Evolutionary conservation across 371 early-diverging fungal genomes (phyloP).

Genomic region (Lichtheimia hyalospora): DNA sequence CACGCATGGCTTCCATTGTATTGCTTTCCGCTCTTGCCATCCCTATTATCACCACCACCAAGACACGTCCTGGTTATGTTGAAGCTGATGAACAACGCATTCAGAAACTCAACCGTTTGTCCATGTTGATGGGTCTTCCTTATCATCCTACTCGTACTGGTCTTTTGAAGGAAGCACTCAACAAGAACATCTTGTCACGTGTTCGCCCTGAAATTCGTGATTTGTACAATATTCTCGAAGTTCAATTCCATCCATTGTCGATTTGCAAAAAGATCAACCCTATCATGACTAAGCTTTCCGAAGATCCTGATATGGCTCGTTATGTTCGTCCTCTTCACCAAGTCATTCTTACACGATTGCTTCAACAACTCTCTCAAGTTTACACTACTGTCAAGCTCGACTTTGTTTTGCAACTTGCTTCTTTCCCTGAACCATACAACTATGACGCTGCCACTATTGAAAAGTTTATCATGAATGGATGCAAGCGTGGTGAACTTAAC

Average conservation of each 20-base stretch:
- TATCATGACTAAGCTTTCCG: slow-evolving; percentile 71
- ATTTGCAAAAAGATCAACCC: slow-evolving; percentile 95
- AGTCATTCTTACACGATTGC: slow-evolving; percentile 91
- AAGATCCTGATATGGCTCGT: slow-evolving; percentile 74
- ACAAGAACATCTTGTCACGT: slow-evolving; percentile 82
- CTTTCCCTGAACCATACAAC: slow-evolving; percentile 85
- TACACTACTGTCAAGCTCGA: slow-evolving; percentile 96
- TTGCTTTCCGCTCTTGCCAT: slow-evolving; percentile 91
- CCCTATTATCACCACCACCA: slow-evolving; percentile 83
- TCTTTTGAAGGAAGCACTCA: slow-evolving; percentile 86
- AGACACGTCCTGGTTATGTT: slow-evolving; percentile 65
- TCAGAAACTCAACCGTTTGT: slow-evolving; percentile 81
- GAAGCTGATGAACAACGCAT: slow-evolving; percentile 85
- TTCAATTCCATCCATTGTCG: slow-evolving; percentile 96
- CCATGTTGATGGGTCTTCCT: slow-evolving; percentile 83
- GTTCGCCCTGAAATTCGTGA: slow-evolving; percentile 90
- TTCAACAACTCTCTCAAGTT: slow-evolving; percentile 96
- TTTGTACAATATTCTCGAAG: slow-evolving; percentile 92
- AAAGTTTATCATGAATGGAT: slow-evolving; percentile 96
- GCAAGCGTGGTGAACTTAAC: slow-evolving; percentile 92
- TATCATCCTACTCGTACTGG: slow-evolving; percentile 88
- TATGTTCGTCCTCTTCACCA: slow-evolving; percentile 94
- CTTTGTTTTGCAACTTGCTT: slow-evolving; percentile 83
- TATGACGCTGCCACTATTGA: slow-evolving; percentile 89
- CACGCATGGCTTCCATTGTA: slow-evolving; percentile 87